Base-by-base conservation (phyloP, 305 asterid genomes). In the Solanum hybrid region DNA sequence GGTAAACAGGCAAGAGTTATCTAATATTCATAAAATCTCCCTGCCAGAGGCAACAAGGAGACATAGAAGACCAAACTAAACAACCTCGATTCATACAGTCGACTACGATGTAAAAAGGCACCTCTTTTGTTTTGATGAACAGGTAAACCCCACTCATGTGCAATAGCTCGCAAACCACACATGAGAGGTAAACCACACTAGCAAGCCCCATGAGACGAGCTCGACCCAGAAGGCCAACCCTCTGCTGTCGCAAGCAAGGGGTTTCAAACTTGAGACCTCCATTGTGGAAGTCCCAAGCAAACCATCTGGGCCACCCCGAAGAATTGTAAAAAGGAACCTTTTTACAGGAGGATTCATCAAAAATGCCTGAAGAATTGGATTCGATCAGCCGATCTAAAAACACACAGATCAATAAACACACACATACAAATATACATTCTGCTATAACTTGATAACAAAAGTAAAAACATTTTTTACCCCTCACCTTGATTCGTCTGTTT, bases 401-500 rank as follows among this genome's bases (percentile, higher is more conserved):
- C 38, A 76, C 36, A 79, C 9, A 68, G 27, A 92, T 91, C 89
- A 88, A 78, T 90, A 88, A 14, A 39, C 86, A 88, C 27, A 88
- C 82, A 78, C 68, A 72, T 87, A 87, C 81, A 72, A 36, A 79
- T 20, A 68, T 20, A 77, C 70, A 91, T 51, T 36, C 15, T 1
- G 32, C 70, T 7, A 29, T 65, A 78, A 6, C 26, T 77, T 38
- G 17, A 65, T 10, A 75, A 41, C 10, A 72, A 37, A 27, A 80
- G 20, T 51, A 89, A 41, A 24, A 73, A 29, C 5, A 75, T 0
- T 11, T 17, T 27, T 41, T 32, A 87, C 31, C 34, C 89, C 97
- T 90, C 93, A 96, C 99, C 98, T 94, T 10, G 99, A 97, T 92
- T 96, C 99, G 22, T 95, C 97, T 15, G 98, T 95, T 36, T 93